Conservation (phyloP, 352 stramenopile species). For the Salisapilia sapeloensis region DNA sequence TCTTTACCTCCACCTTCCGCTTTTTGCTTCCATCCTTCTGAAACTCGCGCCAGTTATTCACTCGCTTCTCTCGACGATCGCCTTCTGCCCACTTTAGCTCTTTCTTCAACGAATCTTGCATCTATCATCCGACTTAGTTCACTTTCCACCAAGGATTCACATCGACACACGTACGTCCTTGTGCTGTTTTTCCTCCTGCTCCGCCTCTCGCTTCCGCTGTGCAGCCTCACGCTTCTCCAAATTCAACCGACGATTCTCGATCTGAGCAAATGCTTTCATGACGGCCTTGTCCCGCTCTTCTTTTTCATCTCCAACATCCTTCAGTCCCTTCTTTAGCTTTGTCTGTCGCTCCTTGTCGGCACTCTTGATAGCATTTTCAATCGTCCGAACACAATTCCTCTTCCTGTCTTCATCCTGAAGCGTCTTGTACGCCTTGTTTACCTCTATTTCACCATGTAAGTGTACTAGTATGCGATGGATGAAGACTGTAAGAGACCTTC, state of each 20-base stretch:
- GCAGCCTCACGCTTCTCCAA: slow-evolving; percentile 52
- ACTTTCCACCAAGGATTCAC: neutral
- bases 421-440: slow-evolving; percentile 77
- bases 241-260: slow-evolving; percentile 59
- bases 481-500: slow-evolving; percentile 26
- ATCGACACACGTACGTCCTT: slow-evolving; percentile 19
- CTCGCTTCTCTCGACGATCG: slow-evolving; percentile 57
- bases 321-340: slow-evolving; percentile 73
- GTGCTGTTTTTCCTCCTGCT: slow-evolving; percentile 61
- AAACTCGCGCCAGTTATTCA: slow-evolving; percentile 67
- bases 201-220: slow-evolving; percentile 47
- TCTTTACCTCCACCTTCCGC: slow-evolving; percentile 36
- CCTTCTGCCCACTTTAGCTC: slow-evolving; percentile 60
- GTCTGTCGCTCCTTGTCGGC: slow-evolving; percentile 53
- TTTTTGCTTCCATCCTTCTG: slow-evolving; percentile 68
- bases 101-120: slow-evolving; percentile 42
- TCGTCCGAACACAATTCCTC: slow-evolving; percentile 65
- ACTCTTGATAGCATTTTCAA: slow-evolving; percentile 46
- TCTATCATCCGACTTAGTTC: slow-evolving; percentile 1
- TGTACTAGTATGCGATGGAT: neutral
- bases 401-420: slow-evolving; percentile 71
- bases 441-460: slow-evolving; percentile 16
- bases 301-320: slow-evolving; percentile 38
- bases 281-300: slow-evolving; percentile 60
- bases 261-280: slow-evolving; percentile 69